phyloP scores from a whole-genome alignment of 495 filamentous ascomycete species.

The Podospora appendiculata region DNA sequence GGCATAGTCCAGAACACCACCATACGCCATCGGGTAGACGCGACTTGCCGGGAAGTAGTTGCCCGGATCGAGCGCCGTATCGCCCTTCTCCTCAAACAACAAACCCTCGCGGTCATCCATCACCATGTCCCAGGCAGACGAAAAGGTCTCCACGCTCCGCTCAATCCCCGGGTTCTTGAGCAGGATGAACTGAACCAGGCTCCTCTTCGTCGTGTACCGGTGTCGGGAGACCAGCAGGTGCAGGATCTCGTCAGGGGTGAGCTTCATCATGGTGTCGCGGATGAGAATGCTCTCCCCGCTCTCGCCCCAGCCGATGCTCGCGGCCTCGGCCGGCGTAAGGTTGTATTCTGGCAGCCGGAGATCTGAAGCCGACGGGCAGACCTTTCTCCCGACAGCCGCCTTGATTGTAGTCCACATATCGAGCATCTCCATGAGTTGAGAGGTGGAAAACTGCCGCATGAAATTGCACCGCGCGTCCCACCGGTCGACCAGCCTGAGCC shows the following conservation, averaged over 20 bases:
- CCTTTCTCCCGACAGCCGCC: slow-evolving; percentile 21
- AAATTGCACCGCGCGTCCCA: slow-evolving; percentile 20
- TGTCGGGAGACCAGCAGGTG: slow-evolving; percentile 22
- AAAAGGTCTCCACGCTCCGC: slow-evolving; percentile 10
- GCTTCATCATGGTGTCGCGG: slow-evolving; percentile 30
- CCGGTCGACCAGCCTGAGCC: slow-evolving; percentile 1
- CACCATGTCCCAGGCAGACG: not conserved
- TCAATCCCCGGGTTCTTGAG: slow-evolving; percentile 17
- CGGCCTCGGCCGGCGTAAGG: slow-evolving; percentile 8
- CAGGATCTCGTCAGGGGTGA: slow-evolving; percentile 26
- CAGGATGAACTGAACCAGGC: slow-evolving; percentile 14
- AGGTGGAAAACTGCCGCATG: slow-evolving; percentile 24
- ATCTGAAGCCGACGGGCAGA: slow-evolving; percentile 28
- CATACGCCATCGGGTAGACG: slow-evolving; percentile 1
- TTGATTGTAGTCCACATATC: slow-evolving; percentile 25
- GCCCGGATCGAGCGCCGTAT: not conserved
- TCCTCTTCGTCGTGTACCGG: slow-evolving; percentile 20
- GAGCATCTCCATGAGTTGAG: slow-evolving; percentile 25
- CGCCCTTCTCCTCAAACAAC: not conserved
- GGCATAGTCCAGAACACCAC: slow-evolving; percentile 15
- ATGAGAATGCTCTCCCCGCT: slow-evolving; percentile 14
- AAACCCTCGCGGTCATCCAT: not conserved
- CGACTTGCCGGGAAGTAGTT: not conserved
- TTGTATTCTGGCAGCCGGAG: slow-evolving; percentile 2
- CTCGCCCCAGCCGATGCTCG: slow-evolving; percentile 30